These are phyloP conservation scores for Zoysia pacifica DNA, from an alignment of 176 grass and related monocot species.

Conservation along the genomic window DNA sequence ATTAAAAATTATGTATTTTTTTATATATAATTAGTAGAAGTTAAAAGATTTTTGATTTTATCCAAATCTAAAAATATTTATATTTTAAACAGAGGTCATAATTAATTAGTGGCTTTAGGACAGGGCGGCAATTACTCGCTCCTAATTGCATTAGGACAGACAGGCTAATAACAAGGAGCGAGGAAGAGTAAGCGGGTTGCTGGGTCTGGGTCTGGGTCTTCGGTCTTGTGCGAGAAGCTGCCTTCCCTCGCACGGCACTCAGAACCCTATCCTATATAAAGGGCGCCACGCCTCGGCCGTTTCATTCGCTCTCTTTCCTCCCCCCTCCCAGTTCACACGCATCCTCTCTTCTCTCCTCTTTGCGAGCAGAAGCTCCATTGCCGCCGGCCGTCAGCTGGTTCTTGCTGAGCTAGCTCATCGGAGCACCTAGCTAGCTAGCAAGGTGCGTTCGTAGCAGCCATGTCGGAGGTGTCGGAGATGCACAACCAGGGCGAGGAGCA, in stretches of 20 bases:
- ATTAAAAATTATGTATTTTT: too few relatives aligned
- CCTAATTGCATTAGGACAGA: not conserved
- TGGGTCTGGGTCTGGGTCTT: too few relatives aligned
- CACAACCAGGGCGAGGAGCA: not conserved
- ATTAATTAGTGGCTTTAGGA: slow-evolving; percentile 12
- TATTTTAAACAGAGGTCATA: not conserved
- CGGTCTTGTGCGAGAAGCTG: not conserved
- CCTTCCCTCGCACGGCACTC: slow-evolving; percentile 44
- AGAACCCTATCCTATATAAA: slow-evolving; percentile 14
- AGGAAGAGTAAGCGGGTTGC: not conserved
- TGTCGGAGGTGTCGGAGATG: slow-evolving; percentile 46
- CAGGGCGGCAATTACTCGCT: not conserved
- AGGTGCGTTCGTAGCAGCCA: not conserved
- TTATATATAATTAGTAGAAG: too few relatives aligned
- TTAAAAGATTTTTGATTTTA: too few relatives aligned
- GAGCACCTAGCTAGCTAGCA: too few relatives aligned
- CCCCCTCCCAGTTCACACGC: not conserved
- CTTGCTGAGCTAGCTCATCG: too few relatives aligned
- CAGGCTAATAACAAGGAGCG: not conserved
- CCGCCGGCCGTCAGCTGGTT: too few relatives aligned
- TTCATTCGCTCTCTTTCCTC: not conserved
- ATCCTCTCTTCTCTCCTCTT: not conserved
- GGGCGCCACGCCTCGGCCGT: rapidly evolving
- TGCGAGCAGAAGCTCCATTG: too few relatives aligned
- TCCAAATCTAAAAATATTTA: too few relatives aligned